Evolutionary conservation across 768 basidiomycete genomes (phyloP), one percentile per base, ranked within the genome.

Genomic region (Tulasnella sp.): DNA sequence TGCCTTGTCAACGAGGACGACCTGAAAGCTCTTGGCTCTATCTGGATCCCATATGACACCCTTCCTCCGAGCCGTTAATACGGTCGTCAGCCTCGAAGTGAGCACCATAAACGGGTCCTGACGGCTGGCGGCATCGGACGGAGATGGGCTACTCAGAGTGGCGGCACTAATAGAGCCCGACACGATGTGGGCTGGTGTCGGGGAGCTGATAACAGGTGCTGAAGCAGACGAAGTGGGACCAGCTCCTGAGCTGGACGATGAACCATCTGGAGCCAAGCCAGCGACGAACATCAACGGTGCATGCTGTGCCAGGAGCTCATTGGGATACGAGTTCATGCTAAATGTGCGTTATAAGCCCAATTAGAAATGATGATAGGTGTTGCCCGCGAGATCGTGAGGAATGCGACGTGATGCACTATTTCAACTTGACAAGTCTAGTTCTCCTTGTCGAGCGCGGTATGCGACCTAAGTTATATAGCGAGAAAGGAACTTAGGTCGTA

Each of bases 251-350:
- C 19, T 50, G n/a, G 50, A 23, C 19, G 30, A 42, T 42, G 15
- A 19, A 38, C 52, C 38, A 10, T 61, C 60, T 55, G 53, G 29
- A 7, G 44, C 50, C 47, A 96, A 79, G 1, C 94, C 94, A 24
- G 91, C 90, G 19, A 93, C 87, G 69, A 96, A 95, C 88, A 98
- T 88, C 41, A 98, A 83, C 13, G 95, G 95, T 19, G 82, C 84
- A 44, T 90, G 80, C 70, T 96, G 93, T n/a, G 80, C 77, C 65
- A 96, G 76, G 63, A 97, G 76, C 75, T 97, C 92, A 61, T 81
- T 75, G 19, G 93, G 94, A 75, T 95, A 96, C 30, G 88, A 88
- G 72, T 94, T 94, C 94, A 96, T 94, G 38, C 34, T 15, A 38
- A 15, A 38, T 5, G 15, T 38, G 34, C 34, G 34, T 38, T 38